Evolutionary conservation across 2,329 filamentous ascomycete genomes (phyloP).

Genomic region (Talaromyces sp.): DNA sequence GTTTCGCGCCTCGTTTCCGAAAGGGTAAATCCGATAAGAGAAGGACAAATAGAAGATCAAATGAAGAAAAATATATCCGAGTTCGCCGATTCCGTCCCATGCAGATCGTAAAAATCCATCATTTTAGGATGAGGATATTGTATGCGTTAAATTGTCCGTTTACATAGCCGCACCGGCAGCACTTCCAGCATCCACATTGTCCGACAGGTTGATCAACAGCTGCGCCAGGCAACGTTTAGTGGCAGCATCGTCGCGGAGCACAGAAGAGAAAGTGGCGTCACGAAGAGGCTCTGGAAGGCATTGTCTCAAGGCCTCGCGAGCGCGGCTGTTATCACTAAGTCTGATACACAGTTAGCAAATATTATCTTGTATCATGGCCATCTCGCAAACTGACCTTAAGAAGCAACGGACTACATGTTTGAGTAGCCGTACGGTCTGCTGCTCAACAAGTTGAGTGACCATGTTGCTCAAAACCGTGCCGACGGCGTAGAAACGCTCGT

Average conservation of each 20-base stretch:
- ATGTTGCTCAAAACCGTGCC: conserved; percentile 97
- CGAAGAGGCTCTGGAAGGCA: conserved; percentile 98
- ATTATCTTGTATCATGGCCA: background rate
- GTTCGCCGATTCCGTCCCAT: conserved; percentile 42
- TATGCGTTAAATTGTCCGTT: conserved; percentile 29
- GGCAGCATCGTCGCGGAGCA: conserved; percentile 92
- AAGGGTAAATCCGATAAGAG: conserved; percentile 4
- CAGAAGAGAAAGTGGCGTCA: conserved; percentile 93
- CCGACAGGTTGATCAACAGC: conserved; percentile 90
- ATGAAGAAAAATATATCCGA: conserved; percentile 30
- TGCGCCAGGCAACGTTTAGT: conserved; percentile 98
- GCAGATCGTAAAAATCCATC: conserved; percentile 36
- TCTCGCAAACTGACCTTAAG: conserved; percentile 63
- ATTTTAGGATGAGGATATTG: conserved; percentile 32
- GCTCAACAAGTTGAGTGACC: conserved; percentile 95
- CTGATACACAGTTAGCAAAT: conserved; percentile 45
- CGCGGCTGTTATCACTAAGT: conserved; percentile 91
- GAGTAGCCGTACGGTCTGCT: conserved; percentile 89
- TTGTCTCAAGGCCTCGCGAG: conserved; percentile 89
- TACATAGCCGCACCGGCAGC: conserved; percentile 37
- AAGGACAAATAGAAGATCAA: conserved; percentile 18
- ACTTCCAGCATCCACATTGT: conserved; percentile 66
- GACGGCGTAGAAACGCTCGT: conserved; percentile 96
- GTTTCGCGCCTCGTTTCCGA: background rate
- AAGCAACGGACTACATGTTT: conserved; percentile 99